Percentiles rank a stretch among this genome's conserved stretches.
These are phyloP conservation scores for Eucalyptus leucophloia DNA, from an alignment of 345 rosid genomes.

Conservation along the genomic window DNA sequence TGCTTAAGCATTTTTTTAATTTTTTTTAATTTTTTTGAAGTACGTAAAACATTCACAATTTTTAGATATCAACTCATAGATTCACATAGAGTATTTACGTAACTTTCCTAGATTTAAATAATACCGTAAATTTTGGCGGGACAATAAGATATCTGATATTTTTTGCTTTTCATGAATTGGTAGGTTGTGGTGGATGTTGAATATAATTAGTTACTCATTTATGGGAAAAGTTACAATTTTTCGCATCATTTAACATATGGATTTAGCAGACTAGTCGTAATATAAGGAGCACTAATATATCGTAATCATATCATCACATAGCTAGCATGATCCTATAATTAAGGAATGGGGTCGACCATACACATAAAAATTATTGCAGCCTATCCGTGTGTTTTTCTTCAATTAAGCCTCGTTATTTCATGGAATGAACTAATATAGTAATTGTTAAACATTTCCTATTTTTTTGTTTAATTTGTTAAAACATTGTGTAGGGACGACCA, in stretches of 20 bases:
- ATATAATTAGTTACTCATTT: neutral
- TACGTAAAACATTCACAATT: neutral
- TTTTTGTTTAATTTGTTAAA: neutral
- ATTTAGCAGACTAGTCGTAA: neutral
- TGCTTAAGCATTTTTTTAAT: neutral
- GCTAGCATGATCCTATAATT: neutral
- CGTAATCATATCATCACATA: neutral
- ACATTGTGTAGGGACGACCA: constrained; percentile 60
- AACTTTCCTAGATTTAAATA: too few relatives aligned
- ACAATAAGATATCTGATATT: neutral
- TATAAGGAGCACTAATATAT: neutral
- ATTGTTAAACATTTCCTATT: neutral
- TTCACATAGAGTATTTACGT: too few relatives aligned
- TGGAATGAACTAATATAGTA: neutral
- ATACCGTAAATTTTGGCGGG: neutral
- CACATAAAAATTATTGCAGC: neutral
- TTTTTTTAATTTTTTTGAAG: neutral
- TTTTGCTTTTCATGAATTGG: neutral
- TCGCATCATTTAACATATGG: neutral
- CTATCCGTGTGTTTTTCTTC: neutral
- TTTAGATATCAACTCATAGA: neutral
- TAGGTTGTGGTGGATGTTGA: neutral
- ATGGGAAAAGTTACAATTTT: neutral
- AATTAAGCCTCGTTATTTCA: neutral
- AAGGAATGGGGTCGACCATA: neutral